Base-by-base conservation (phyloP, 108 stramenopile species). In the Skeletonema potamos region DNA sequence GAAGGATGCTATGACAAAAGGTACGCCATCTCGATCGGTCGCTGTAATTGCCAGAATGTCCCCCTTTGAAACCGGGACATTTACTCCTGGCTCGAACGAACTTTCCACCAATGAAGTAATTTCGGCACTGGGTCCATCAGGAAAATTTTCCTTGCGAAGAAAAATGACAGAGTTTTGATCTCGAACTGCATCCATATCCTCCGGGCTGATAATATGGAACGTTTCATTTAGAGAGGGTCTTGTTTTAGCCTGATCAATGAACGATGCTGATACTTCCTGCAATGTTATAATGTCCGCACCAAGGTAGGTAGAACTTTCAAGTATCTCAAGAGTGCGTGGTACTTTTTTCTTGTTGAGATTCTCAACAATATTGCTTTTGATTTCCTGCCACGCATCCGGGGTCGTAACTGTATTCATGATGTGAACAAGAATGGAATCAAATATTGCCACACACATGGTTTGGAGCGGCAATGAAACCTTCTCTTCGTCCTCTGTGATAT, bases 161-260 rank as follows among this genome's bases (percentile, higher is more conserved):
- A 85, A 82, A 44, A 96, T 81, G 27, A 96, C 86, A 27, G 91
- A 92, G 68, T 93, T 93, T 76, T 96, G 95, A 76, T 96, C 95
- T 22, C 95, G 77, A 17, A 87, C 87, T 1, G 87, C 56, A 75
- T 89, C 87, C 64, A 84, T 41, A 26, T 75, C 44, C 27, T 24
- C 56, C 3, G 87, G 84, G 7, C 85, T 66, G 32, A 89, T 64
- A 36, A 93, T 80, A 43, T 86, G 81, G 62, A 87, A 96, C 5
- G 61, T 34, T 30, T 82, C 56, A 39, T 86, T 83, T 1, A 96
- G 72, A 27, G 22, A 10, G 32, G 68, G 61, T 11, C 62, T 24
- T 8, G 43, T 30, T 15, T 84, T 60, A 11, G 92, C 92, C 58
- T 81, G 68, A 12, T 83, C 80, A 68, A 88, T 81, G 36, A 96